A percentile compares a stretch with the other conserved stretches of the same genome.
Conservation (phyloP, 2,329 filamentous ascomycete species). For the Colletotrichum filicis region DNA sequence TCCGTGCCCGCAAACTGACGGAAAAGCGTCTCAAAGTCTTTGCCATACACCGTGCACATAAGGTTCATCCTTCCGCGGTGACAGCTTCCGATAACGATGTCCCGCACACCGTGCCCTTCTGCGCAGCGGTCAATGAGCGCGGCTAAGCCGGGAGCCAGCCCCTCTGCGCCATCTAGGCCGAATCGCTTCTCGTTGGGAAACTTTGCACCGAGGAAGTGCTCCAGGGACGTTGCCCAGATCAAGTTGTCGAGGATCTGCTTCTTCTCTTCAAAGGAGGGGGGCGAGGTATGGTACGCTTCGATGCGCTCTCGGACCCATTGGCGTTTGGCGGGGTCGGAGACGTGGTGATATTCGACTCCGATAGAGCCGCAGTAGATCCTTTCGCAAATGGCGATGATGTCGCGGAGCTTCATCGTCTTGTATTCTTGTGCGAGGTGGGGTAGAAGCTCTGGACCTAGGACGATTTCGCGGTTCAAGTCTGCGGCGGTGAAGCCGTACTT, state of each 20-base stretch:
- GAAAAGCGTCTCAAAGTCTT: conserved; percentile 99
- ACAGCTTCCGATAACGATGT: conserved; percentile 99
- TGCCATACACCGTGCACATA: conserved; percentile 96
- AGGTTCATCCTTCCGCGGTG: conserved; percentile 98
- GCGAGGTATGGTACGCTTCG: conserved; percentile 92
- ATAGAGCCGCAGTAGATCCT: conserved; percentile 95
- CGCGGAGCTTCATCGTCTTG: conserved; percentile 96
- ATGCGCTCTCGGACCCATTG: conserved; percentile 97
- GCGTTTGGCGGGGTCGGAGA: conserved; percentile 94
- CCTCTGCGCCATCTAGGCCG: conserved; percentile 96
- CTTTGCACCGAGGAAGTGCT: conserved; percentile 93
- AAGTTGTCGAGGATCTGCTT: conserved; percentile 94
- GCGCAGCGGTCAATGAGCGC: conserved; percentile 97
- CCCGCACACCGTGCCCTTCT: conserved; percentile 91
- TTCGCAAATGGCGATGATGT: conserved; percentile 93
- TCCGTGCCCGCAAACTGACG: conserved; percentile 93
- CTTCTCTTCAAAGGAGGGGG: conserved; percentile 98
- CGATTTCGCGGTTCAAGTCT: conserved; percentile 91
- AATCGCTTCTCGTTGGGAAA: conserved; percentile 99
- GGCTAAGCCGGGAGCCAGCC: conserved; percentile 98
- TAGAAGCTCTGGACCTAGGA: conserved; percentile 91
- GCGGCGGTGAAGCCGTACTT: conserved; percentile 95
- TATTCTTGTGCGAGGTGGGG: conserved; percentile 90
- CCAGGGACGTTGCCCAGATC: conserved; percentile 98
- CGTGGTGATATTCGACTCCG: conserved; percentile 98